Evolutionary conservation across 805 yeast genomes (phyloP), one percentile per base, ranked within the genome.

Genomic region (Sugiyamaella floridensis): DNA sequence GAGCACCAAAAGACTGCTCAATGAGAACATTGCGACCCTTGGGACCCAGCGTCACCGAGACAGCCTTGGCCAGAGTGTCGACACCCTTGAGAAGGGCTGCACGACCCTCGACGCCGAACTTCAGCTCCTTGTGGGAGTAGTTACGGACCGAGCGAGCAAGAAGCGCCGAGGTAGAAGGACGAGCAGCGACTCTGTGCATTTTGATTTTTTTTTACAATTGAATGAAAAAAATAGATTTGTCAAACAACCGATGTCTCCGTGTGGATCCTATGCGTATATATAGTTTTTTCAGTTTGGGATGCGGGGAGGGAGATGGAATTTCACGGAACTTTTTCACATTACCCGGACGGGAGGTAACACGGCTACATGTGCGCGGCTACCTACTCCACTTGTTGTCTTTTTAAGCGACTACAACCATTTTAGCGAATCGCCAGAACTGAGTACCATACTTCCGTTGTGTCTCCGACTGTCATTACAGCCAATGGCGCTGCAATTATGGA

Each of bases 21-120:
- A 93, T 90, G 63, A 92, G 79, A 40, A 89, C 99, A 65, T 89
- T 92, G 73, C 99, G 85, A 67, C 99, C 99, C 72, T 90, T 90
- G 64, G 99, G 99, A 50, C 99, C 99, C 57, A 92, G 77, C 40
- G 99, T 93, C 50, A 95, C 95, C 40, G 96, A 83, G 48, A 92
- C 99, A 19, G 99, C 98, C 67, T 88, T 90, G 48, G 97, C 97
- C 62, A 92, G 80, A 49, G 89, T 84, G 67, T 89, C 93, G 52
- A 95, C 98, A 73, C 99, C 99, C 67, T 81, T 86, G 62, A 93
- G 76, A 16, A 92, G 76, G 43, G 98, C 89, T 48, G 97, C 96
- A 72, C 99, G 83, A 62, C 97, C 98, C 69, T 90, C 97, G 57
- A 92, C 96, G 56, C 98, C 97, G 68, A 93, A 93, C 74, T 86